Conservation (phyloP, 2,329 filamentous ascomycete species). For the Nigrospora sphaerica region DNA sequence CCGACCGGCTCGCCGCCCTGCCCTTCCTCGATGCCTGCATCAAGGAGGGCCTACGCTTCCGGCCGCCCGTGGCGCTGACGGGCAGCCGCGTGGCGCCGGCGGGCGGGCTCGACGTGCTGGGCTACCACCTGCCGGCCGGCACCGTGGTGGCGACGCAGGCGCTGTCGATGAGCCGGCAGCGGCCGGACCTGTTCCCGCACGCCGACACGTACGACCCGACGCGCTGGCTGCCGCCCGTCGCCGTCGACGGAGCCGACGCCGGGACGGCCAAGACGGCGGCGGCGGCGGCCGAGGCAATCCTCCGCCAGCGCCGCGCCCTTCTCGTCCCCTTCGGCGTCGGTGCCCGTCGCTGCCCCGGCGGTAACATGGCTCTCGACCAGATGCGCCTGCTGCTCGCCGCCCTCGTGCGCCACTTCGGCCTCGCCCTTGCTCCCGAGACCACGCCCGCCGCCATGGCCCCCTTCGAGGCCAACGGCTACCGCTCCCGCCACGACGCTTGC, state of each 20-base stretch:
- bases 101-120: slow-evolving; percentile 8
- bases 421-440: slow-evolving; percentile 8
- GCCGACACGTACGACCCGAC: slow-evolving; percentile 9
- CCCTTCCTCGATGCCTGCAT: slow-evolving; percentile 10
- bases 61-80: slow-evolving; percentile 10
- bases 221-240: slow-evolving; percentile 6
- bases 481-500: slow-evolving; percentile 8
- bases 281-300: neutral
- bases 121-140: slow-evolving; percentile 8
- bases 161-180: slow-evolving; percentile 10
- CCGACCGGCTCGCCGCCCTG: slow-evolving; percentile 1
- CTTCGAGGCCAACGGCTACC: slow-evolving; percentile 11
- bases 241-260: neutral
- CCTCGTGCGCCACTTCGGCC: slow-evolving; percentile 3
- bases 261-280: no score
- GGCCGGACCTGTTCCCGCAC: slow-evolving; percentile 10
- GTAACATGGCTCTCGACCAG: slow-evolving; percentile 9
- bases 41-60: slow-evolving; percentile 10
- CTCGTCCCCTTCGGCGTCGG: slow-evolving; percentile 6
- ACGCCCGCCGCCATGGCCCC: slow-evolving; percentile 9
- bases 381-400: slow-evolving; percentile 9
- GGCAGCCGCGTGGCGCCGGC: slow-evolving; percentile 8
- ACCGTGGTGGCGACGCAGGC: slow-evolving; percentile 11
- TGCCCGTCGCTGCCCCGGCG: slow-evolving; percentile 8
- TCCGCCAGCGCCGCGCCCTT: slow-evolving; percentile 4